These are phyloP conservation scores for Cyclotella kingstonii DNA, from an alignment of 108 stramenopile genomes.

Conservation along the genomic window DNA sequence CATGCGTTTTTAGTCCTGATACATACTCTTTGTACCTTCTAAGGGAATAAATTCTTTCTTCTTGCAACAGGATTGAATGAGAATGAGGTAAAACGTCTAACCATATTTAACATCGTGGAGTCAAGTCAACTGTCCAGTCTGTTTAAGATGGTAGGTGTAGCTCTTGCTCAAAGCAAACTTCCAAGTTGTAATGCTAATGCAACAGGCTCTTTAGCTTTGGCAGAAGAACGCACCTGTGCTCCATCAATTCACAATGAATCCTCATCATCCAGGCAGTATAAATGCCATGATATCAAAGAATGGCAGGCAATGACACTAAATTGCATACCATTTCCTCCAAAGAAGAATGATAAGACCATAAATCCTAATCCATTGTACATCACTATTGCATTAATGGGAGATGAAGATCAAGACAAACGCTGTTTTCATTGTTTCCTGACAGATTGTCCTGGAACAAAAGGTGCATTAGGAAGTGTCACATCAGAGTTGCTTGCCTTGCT, in stretches of 20 bases:
- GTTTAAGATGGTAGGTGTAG: constrained; percentile 51
- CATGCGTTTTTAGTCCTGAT: not conserved
- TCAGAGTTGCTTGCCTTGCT: constrained; percentile 59
- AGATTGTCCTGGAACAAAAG: constrained; percentile 60
- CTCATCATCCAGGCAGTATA: not conserved
- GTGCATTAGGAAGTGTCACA: constrained; percentile 59
- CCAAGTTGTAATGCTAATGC: too few species aligned
- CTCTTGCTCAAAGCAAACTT: not conserved
- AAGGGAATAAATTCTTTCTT: constrained; percentile 77
- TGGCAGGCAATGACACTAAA: constrained; percentile 35
- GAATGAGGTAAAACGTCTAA: constrained; percentile 54
- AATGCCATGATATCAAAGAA: constrained; percentile 4
- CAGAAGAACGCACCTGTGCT: not conserved
- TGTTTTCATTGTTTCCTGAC: constrained; percentile 81
- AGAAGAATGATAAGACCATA: constrained; percentile 7
- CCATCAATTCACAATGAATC: constrained; percentile 1
- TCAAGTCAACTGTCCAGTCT: constrained; percentile 68
- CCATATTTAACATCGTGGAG: constrained; percentile 80
- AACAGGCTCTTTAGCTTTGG: too few species aligned
- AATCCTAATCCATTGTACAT: constrained; percentile 29
- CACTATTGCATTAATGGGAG: constrained; percentile 61
- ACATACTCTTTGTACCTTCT: not conserved
- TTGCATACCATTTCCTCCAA: constrained; percentile 25
- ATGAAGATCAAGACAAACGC: constrained; percentile 65
- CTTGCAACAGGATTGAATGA: constrained; percentile 55